Evolutionary conservation across 164 flowering plant species (phyloP), one percentile per base, ranked within the genome.

Genomic region (Warburgia ugandensis): DNA sequence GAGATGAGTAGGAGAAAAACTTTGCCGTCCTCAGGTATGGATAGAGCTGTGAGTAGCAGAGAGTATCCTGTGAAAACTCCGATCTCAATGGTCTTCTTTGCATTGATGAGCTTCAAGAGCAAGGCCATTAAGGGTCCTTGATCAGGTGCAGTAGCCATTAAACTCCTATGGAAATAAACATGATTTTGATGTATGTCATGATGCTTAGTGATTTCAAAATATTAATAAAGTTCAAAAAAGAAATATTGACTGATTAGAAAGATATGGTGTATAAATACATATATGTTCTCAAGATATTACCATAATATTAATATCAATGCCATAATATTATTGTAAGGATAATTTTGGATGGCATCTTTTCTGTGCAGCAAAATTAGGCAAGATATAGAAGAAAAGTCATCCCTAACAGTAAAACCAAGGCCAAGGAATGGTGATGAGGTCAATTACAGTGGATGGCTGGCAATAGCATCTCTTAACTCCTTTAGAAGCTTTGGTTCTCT

Each of bases 61-160:
- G 88, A 81, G 59, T 79, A 81, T 20, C 88, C 83, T 10, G 88
- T 81, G 64, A 63, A 81, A 38, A 79, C 88, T 32, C 85, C 83
- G 25, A 81, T 52, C 57, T 81, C 88, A 23, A 79, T 74, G 2
- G 88, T 75, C 50, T 63, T 74, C 39, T 66, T 79, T 0, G 88
- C 74, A 59, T 71, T 71, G 5, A 74, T 36, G 2, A 75, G 62
- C 39, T 64, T 69, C 65, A 77, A 45, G 10, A 80, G 69, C 61
- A 77, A 36, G 33, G 63, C 56, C 49, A 80, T 65, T 25, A 77
- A 27, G 53, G 70, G 81, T 11, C 80, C 83, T 36, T 68, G 77
- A 60, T 77, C 80, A 3, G 82, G 73, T 16, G 82, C 54, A 32
- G 73, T 70, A n/a, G 42, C 64, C 70, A 77, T 70, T n/a, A 19